These are phyloP conservation scores for Colletotrichum salicis DNA, from an alignment of 2,329 filamentous ascomycete species.

Conservation along the genomic window DNA sequence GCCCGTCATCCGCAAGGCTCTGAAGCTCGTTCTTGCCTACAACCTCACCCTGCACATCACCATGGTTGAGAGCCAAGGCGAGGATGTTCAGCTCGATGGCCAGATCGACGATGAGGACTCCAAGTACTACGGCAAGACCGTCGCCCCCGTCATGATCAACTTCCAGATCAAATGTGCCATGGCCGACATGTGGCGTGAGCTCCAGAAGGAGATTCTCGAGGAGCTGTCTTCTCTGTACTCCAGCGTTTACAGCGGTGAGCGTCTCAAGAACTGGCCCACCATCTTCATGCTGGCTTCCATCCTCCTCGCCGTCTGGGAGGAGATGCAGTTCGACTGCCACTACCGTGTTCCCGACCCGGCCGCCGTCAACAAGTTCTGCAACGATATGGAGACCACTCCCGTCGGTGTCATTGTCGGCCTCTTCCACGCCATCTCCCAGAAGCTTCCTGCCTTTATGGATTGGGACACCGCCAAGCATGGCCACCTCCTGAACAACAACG, in stretches of 20 bases:
- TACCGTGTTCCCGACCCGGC: conserved; percentile 88
- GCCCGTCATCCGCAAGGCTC: conserved; percentile 90
- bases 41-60: conserved; percentile 95
- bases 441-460: conserved; percentile 89
- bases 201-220: conserved; percentile 95
- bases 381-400: conserved; percentile 94
- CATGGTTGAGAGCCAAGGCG: conserved; percentile 88
- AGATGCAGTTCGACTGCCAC: conserved; percentile 99
- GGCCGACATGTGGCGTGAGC: conserved; percentile 97
- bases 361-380: conserved; percentile 93
- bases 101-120: conserved; percentile 88
- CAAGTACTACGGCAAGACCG: conserved; percentile 88
- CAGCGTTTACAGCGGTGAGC: conserved; percentile 97
- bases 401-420: conserved; percentile 96
- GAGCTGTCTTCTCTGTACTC: conserved; percentile 93
- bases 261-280: conserved; percentile 98
- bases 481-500: conserved; percentile 89
- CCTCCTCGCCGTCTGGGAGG: conserved; percentile 93
- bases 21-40: conserved; percentile 95
- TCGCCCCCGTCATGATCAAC: conserved; percentile 98
- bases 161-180: conserved; percentile 98
- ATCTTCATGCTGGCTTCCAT: conserved; percentile 98
- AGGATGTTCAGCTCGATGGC: conserved; percentile 80
- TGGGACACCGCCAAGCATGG: conserved; percentile 95
- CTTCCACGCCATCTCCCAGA: conserved; percentile 98